Percentiles rank a stretch among this genome's conserved stretches.
Conservation (phyloP, 768 basidiomycete genomes). For the Mycena maculata region DNA sequence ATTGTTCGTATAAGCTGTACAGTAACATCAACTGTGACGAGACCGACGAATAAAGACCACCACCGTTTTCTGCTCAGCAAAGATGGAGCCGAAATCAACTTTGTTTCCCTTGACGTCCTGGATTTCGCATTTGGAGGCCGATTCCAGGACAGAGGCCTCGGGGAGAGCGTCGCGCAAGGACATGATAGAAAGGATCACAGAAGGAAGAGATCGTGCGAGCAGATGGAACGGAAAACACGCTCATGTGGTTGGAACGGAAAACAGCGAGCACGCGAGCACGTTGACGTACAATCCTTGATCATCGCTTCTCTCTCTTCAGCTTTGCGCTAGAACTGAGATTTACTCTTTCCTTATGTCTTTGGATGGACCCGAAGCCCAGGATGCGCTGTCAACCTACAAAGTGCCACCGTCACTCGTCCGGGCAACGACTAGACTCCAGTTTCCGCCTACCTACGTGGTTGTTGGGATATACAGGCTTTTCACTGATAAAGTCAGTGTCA, state of each 20-base stretch:
- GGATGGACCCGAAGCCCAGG: slow-evolving; percentile 45
- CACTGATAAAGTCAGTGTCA: slow-evolving; percentile 64
- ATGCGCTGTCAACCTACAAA: slow-evolving; percentile 46
- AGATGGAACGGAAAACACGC: neutral
- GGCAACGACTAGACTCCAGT: slow-evolving; percentile 72
- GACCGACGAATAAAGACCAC: slow-evolving; percentile 72
- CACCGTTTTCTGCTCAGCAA: slow-evolving; percentile 61
- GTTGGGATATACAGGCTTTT: slow-evolving; percentile 88
- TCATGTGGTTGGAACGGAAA: no score
- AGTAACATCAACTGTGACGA: neutral
- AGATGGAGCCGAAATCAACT: slow-evolving; percentile 64
- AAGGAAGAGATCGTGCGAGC: no score
- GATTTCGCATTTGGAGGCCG: slow-evolving; percentile 55
- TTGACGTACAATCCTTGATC: no score
- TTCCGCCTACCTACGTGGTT: slow-evolving; percentile 85
- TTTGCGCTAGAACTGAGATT: neutral
- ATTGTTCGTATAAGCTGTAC: slow-evolving; percentile 2
- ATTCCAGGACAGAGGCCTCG: slow-evolving; percentile 45
- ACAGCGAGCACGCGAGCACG: no score
- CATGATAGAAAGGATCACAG: slow-evolving; percentile 25
- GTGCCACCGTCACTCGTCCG: slow-evolving; percentile 61
- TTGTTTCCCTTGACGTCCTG: slow-evolving; percentile 58
- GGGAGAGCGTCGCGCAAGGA: slow-evolving; percentile 44
- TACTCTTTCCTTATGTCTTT: slow-evolving; percentile 20
- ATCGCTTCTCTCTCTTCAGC: neutral